A percentile compares a stretch with the other conserved stretches of the same genome.
Evolutionary conservation across 2,329 filamentous ascomycete genomes (phyloP).

Genomic region (Drechslerella stenobrocha): DNA sequence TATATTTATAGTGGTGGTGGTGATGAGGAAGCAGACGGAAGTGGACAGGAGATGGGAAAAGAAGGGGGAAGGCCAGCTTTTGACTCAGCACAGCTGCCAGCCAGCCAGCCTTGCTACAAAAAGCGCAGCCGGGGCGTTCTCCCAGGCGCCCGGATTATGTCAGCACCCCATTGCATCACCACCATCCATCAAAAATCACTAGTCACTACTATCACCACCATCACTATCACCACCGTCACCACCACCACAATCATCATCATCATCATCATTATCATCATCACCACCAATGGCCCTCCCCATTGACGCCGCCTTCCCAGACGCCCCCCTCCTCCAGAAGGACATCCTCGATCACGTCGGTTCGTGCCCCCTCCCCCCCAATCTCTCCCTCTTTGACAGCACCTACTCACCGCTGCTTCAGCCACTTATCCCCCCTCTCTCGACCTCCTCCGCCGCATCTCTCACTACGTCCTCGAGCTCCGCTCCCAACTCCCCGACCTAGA

Average conservation of each 20-base stretch:
- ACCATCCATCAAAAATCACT: slow-evolving; percentile 15
- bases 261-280: slow-evolving; percentile 5
- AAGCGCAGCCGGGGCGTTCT: too few species aligned
- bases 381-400: background rate
- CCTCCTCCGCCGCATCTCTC: slow-evolving; percentile 25
- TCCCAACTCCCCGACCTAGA: slow-evolving; percentile 2
- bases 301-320: slow-evolving; percentile 26
- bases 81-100: background rate
- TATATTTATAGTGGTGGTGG: too few species aligned
- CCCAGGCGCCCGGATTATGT: too few species aligned
- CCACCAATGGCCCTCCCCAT: slow-evolving; percentile 8
- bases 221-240: too few species aligned
- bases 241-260: background rate
- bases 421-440: too few species aligned
- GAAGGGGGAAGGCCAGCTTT: background rate
- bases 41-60: background rate
- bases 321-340: slow-evolving; percentile 13
- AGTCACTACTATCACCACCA: too few species aligned
- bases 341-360: slow-evolving; percentile 27
- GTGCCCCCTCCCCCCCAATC: background rate
- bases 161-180: background rate
- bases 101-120: slow-evolving; percentile 2
- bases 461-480: slow-evolving; percentile 15
- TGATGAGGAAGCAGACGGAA: too few species aligned
- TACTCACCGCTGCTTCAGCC: too few species aligned